Percentiles rank a stretch among this genome's conserved stretches.
Evolutionary conservation across 2,329 filamentous ascomycete genomes (phyloP).

Genomic region (Dothiorella sarmentorum): DNA sequence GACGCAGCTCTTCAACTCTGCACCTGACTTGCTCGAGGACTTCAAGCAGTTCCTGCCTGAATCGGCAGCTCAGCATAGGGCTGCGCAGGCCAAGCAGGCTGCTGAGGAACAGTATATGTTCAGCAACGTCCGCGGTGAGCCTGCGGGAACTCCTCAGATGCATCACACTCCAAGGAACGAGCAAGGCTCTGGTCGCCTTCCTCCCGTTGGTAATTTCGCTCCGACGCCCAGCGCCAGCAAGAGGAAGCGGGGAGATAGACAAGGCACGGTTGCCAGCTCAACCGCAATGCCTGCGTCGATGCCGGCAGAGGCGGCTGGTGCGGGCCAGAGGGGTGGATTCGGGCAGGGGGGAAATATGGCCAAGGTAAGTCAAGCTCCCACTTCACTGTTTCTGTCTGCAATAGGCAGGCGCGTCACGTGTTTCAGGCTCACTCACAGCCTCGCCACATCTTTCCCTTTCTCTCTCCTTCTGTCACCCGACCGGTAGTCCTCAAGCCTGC

Average conservation of each 20-base stretch:
- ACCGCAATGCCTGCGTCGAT: slow-evolving; percentile 33
- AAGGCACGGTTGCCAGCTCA: slow-evolving; percentile 46
- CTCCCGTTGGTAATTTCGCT: slow-evolving; percentile 92
- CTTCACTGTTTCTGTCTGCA: too few relatives aligned
- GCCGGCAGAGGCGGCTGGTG: slow-evolving; percentile 31
- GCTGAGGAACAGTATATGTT: slow-evolving; percentile 66
- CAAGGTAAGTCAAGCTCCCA: slow-evolving; percentile 33
- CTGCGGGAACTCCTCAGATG: slow-evolving; percentile 42
- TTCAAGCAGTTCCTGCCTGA: slow-evolving; percentile 99
- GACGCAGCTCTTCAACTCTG: slow-evolving; percentile 86
- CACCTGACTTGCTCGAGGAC: slow-evolving; percentile 91
- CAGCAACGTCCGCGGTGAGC: slow-evolving; percentile 60
- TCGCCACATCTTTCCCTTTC: not conserved
- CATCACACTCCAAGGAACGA: slow-evolving; percentile 49
- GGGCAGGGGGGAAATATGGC: slow-evolving; percentile 29
- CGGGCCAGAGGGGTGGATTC: slow-evolving; percentile 25
- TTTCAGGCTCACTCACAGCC: not conserved
- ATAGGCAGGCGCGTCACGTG: too few relatives aligned
- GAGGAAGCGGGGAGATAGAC: slow-evolving; percentile 67
- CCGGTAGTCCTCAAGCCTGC: not conserved
- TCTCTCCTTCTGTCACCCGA: not conserved
- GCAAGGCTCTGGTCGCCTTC: slow-evolving; percentile 54
- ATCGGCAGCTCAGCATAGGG: slow-evolving; percentile 62
- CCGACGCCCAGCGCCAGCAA: slow-evolving; percentile 79
- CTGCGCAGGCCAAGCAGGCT: slow-evolving; percentile 53